Conservation (phyloP, 768 basidiomycete species). For the Lepiota subincarnata region DNA sequence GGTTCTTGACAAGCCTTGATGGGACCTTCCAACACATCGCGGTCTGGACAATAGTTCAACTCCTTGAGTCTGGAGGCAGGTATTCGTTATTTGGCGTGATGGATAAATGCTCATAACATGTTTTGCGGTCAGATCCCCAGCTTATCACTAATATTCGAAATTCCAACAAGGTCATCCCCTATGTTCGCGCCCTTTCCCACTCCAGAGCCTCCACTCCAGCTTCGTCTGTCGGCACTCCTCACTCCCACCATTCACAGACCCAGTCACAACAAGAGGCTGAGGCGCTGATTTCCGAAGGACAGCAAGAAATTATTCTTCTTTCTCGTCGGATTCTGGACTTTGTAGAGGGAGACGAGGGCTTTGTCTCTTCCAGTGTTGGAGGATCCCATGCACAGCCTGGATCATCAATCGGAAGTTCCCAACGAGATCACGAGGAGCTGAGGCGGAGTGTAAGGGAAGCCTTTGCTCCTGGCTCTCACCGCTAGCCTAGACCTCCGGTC, state of each 20-base stretch:
- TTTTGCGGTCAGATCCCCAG: conserved; percentile 63
- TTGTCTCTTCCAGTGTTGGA: conserved; percentile 55
- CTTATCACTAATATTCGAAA: conserved; percentile 86
- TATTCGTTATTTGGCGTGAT: not conserved
- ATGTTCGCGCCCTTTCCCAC: conserved; percentile 78
- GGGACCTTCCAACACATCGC: conserved; percentile 99
- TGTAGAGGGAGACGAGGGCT: conserved; percentile 71
- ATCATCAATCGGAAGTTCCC: conserved; percentile 61
- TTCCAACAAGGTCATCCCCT: conserved; percentile 77
- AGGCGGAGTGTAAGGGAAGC: conserved; percentile 81
- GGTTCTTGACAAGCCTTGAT: conserved; percentile 90
- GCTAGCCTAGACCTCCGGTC: conserved; percentile 27
- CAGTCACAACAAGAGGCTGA: conserved; percentile 59
- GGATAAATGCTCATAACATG: not conserved
- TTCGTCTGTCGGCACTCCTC: conserved; percentile 73
- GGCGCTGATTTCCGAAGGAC: conserved; percentile 82
- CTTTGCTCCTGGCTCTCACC: conserved; percentile 62
- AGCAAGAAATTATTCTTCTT: conserved; percentile 86
- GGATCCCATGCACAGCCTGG: conserved; percentile 68
- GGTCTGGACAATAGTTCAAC: conserved; percentile 98
- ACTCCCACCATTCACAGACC: conserved; percentile 64
- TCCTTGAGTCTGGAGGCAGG: conserved; percentile 91
- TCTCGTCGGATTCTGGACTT: conserved; percentile 84
- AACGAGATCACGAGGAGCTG: conserved; percentile 74
- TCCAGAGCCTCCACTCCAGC: conserved; percentile 67